phyloP scores from a whole-genome alignment of 345 rosid species.

The Clarkia xantiana region DNA sequence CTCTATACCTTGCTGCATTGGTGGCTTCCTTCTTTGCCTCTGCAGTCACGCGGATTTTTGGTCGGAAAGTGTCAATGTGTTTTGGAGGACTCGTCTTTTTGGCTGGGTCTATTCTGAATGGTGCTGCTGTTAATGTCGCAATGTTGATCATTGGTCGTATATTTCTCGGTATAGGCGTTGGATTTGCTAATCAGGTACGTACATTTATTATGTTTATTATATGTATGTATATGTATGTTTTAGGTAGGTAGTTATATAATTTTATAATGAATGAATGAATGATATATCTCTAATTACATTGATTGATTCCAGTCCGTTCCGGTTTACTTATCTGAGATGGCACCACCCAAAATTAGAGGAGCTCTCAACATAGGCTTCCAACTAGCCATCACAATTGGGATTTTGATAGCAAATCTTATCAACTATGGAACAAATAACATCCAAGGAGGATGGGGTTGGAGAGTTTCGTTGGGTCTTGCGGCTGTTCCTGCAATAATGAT shows the following conservation, averaged over 20 bases:
- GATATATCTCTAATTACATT: too few relatives aligned
- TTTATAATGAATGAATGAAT: too few relatives aligned
- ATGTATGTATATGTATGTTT: background rate
- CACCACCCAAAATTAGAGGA: constrained; percentile 58
- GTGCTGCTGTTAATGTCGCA: constrained; percentile 31
- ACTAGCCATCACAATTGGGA: constrained; percentile 60
- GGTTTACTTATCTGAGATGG: constrained; percentile 71
- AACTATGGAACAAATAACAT: constrained; percentile 46
- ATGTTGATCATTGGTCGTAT: constrained; percentile 58
- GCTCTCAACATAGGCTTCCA: constrained; percentile 75
- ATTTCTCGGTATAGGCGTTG: constrained; percentile 71
- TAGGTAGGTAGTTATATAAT: too few relatives aligned
- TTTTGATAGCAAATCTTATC: constrained; percentile 47
- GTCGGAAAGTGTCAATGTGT: constrained; percentile 57
- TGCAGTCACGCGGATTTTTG: constrained; percentile 31
- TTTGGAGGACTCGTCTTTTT: constrained; percentile 49
- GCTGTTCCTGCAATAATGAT: constrained; percentile 57
- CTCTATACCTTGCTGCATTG: constrained; percentile 63
- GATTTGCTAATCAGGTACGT: constrained; percentile 68
- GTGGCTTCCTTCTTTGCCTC: constrained; percentile 59
- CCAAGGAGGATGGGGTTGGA: constrained; percentile 57
- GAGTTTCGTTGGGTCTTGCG: constrained; percentile 54
- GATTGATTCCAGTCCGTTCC: constrained; percentile 45
- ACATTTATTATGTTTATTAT: background rate
- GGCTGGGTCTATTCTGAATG: constrained; percentile 46